phyloP scores from a whole-genome alignment of 768 basidiomycete species.

The Phylloporus sp. region DNA sequence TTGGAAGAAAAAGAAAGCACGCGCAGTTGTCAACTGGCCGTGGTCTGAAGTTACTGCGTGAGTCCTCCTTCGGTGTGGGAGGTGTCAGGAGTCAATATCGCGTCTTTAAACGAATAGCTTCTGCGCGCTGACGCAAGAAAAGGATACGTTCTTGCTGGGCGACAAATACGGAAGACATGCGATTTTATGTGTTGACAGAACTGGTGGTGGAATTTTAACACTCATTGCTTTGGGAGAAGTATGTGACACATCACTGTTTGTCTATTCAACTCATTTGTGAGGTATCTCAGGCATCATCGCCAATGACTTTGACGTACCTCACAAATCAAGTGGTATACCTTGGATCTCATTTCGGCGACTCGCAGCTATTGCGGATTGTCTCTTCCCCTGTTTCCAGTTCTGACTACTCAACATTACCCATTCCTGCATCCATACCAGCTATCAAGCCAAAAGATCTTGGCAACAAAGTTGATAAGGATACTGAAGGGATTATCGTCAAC shows the following conservation, averaged over 20 bases:
- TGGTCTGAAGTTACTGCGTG: slow-evolving; percentile 73
- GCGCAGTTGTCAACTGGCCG: slow-evolving; percentile 64
- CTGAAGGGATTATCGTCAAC: slow-evolving; percentile 46
- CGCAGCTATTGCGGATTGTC: slow-evolving; percentile 66
- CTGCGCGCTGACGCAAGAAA: slow-evolving; percentile 45
- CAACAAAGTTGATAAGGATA: slow-evolving; percentile 24
- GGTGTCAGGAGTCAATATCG: neutral
- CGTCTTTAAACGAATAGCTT: slow-evolving; percentile 36
- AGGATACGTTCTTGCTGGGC: slow-evolving; percentile 55
- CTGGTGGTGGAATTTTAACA: slow-evolving; percentile 38
- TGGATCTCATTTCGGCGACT: slow-evolving; percentile 80
- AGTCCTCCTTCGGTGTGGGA: slow-evolving; percentile 19
- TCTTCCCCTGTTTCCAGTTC: slow-evolving; percentile 39
- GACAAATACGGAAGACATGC: slow-evolving; percentile 71
- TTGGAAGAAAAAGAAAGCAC: slow-evolving; percentile 49
- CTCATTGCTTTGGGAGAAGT: slow-evolving; percentile 74
- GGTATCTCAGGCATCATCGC: slow-evolving; percentile 55
- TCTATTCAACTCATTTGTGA: slow-evolving; percentile 6
- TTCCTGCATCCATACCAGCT: slow-evolving; percentile 47
- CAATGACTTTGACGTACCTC: slow-evolving; percentile 70
- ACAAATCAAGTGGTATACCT: slow-evolving; percentile 67
- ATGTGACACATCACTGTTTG: slow-evolving; percentile 6
- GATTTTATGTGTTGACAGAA: slow-evolving; percentile 52
- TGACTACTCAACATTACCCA: slow-evolving; percentile 45
- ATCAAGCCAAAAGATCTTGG: slow-evolving; percentile 35